Conservation (phyloP, 164 flowering plant genomes). For the Magnolia kwangsiensis region DNA sequence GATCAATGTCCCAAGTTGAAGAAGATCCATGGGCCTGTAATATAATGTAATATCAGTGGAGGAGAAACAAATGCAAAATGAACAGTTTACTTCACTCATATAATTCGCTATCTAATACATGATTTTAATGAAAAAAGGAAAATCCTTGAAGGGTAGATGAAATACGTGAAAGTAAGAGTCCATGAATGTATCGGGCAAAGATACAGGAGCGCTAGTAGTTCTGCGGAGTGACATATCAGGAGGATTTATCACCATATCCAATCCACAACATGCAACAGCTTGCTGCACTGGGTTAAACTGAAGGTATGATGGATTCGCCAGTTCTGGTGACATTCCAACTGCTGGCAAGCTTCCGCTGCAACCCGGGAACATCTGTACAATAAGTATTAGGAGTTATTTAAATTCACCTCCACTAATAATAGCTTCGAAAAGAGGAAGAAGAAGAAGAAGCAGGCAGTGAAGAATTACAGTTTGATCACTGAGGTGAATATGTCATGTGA, state of each 20-base stretch:
- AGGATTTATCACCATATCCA: constrained; percentile 43
- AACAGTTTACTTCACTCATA: not conserved
- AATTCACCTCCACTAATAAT: not conserved
- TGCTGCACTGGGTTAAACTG: constrained; percentile 47
- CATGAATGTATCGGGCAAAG: constrained; percentile 49
- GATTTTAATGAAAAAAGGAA: not conserved
- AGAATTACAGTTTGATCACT: not conserved
- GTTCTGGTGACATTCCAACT: constrained; percentile 39
- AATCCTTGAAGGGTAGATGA: constrained; percentile 7
- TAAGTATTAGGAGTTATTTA: not conserved
- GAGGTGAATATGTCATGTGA: not conserved
- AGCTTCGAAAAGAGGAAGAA: not conserved
- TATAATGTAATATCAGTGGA: constrained; percentile 3
- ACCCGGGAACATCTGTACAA: constrained; percentile 48
- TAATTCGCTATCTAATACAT: not conserved
- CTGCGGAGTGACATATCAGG: constrained; percentile 48
- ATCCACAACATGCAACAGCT: constrained; percentile 34
- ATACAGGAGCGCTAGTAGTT: constrained; percentile 57
- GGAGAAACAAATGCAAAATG: not conserved
- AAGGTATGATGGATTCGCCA: constrained; percentile 41
- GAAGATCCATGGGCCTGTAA: constrained; percentile 45
- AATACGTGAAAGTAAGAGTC: constrained; percentile 66
- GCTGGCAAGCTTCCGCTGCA: constrained; percentile 36
- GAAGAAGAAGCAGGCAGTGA: not conserved
- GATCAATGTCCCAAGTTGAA: constrained; percentile 61